Percentiles rank a stretch among this genome's conserved stretches.
Conservation (phyloP, 495 filamentous ascomycete species). For the Penicillium goetzii region DNA sequence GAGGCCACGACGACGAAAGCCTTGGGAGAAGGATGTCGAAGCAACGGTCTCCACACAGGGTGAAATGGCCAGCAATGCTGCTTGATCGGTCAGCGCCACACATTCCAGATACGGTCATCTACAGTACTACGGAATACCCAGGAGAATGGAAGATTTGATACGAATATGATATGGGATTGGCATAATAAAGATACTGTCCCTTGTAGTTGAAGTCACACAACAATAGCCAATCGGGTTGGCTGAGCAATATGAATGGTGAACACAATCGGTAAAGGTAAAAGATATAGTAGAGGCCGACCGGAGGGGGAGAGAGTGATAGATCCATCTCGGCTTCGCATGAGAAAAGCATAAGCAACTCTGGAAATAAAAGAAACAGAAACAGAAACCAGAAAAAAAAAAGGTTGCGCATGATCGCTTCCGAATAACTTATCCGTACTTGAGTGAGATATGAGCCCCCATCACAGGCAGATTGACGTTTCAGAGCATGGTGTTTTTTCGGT, state of each 20-base stretch:
- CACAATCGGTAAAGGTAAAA: conserved; percentile 14
- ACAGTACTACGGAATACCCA: neutral
- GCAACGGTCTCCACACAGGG: conserved; percentile 14
- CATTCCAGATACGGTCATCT: neutral
- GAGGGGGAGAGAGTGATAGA: conserved; percentile 14
- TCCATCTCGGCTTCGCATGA: conserved; percentile 11
- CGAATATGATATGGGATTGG: neutral
- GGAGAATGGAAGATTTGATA: neutral
- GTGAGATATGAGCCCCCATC: conserved; percentile 29
- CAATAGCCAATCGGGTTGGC: neutral
- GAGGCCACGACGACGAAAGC: conserved; percentile 65
- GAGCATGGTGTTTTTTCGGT: conserved; percentile 8
- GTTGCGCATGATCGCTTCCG: conserved; percentile 27
- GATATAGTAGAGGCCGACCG: conserved; percentile 16
- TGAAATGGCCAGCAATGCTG: conserved; percentile 13
- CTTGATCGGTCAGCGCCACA: conserved; percentile 7
- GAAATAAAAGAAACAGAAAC: conserved; percentile 3
- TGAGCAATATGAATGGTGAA: conserved; percentile 12
- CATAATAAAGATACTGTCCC: conserved; percentile 14
- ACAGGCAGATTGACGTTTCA: conserved; percentile 24
- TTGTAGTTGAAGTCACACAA: conserved; percentile 11
- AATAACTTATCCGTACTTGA: conserved; percentile 26
- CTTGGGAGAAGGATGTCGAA: conserved; percentile 68
- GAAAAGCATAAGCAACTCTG: conserved; percentile 18
- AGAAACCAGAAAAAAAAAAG: conserved; percentile 23